These are phyloP conservation scores for Elsinoe perseae DNA, from an alignment of 2,329 filamentous ascomycete genomes.

Conservation along the genomic window DNA sequence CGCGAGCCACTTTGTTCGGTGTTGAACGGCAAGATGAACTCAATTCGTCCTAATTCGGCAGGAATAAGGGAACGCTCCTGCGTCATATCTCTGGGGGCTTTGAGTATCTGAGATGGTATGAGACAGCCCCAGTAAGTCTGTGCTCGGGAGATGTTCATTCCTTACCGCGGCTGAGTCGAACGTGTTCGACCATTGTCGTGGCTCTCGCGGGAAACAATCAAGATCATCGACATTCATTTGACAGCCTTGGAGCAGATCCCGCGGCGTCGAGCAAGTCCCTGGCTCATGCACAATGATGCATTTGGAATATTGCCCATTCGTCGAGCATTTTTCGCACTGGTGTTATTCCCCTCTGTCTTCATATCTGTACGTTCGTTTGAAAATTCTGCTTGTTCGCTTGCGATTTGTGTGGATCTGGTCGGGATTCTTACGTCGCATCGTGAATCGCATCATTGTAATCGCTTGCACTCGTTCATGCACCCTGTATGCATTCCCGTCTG, in stretches of 20 bases:
- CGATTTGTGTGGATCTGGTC: background rate
- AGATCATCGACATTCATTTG: background rate
- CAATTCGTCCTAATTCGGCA: background rate
- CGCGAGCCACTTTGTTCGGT: too few species aligned
- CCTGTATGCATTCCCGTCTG: background rate
- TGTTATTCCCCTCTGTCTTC: background rate
- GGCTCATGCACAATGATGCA: background rate
- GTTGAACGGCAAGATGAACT: too few species aligned
- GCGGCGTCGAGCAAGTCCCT: background rate
- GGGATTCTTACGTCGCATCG: background rate
- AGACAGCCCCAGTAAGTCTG: background rate
- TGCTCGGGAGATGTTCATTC: background rate
- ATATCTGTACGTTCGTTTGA: background rate
- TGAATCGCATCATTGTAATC: background rate
- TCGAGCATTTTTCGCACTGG: background rate
- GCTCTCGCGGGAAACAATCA: too few species aligned
- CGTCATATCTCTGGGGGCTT: background rate
- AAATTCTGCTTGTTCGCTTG: background rate
- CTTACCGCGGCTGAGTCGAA: background rate
- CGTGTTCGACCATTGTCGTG: background rate
- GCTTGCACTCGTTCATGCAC: background rate
- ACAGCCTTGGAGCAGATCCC: background rate
- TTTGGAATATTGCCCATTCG: background rate
- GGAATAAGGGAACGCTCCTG: background rate
- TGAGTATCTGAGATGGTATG: background rate